Base-by-base conservation (phyloP, 495 filamentous ascomycete species). In the Saxophila tyrrhenica region DNA sequence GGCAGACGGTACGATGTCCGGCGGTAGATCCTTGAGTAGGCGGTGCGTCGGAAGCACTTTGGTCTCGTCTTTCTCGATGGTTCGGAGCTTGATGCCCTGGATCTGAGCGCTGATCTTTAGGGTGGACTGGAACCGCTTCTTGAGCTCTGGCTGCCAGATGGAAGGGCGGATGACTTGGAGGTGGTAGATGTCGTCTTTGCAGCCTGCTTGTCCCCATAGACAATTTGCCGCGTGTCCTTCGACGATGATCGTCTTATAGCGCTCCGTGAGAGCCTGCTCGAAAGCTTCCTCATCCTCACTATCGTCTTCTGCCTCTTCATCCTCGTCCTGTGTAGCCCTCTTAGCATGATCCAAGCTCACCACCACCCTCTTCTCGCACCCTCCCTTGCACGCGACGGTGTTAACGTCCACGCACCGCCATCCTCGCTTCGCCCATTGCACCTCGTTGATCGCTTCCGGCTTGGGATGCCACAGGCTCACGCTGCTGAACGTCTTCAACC, bases 401-500 rank as follows among this genome's bases (percentile, higher is more conserved):
- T 92, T 85, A 60, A 80, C 81, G 59, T 83, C 85, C 20, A 83
- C 78, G 64, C 91, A 96, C 1, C 81, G 75, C 92, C 92, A 98
- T 1, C 92, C 92, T 25, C 85, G 75, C 73, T 90, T 95, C 7
- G 91, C 89, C 94, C 94, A 98, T 68, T 87, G 82, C 5, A 96
- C 85, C 69, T 97, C 92, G 64, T 81, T 89, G 58, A 97, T 83
- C 35, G 72, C 69, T 11, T 85, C 74, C 2, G 92, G 87, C 71
- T 86, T 97, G 51, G 74, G 83, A 60, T 75, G 79, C 92, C 92
- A 98, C 63, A 85, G 79, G 54, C 88, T 89, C 42, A 96, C 81
- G 57, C 89, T 87, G 50, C 89, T 81, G 60, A 92, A 98, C 1
- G 90, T 92, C 57, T 83, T 84, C 43, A 98, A 72, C 20, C 92